Percentiles rank a stretch among this genome's conserved stretches.
These are phyloP conservation scores for Microsporum canis DNA, from an alignment of 2,329 filamentous ascomycete species.

Conservation along the genomic window DNA sequence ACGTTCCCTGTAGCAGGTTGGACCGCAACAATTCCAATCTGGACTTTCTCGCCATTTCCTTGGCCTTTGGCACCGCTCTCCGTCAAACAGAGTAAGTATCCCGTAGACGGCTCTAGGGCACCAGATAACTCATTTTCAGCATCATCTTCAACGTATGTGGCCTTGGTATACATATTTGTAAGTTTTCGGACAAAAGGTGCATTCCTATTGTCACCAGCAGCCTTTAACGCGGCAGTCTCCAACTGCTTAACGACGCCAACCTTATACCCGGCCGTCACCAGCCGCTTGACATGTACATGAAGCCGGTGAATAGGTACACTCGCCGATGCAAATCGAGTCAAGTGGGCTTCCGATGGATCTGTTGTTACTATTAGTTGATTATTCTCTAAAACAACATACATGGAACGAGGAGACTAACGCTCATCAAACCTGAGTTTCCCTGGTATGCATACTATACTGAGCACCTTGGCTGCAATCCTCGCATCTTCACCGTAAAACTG, in stretches of 20 bases:
- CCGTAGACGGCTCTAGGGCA: conserved; percentile 51
- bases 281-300: conserved; percentile 83
- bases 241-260: conserved; percentile 90
- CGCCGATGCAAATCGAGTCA: conserved; percentile 85
- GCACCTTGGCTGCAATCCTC: conserved; percentile 71
- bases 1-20: conserved; percentile 94
- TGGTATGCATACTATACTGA: conserved; percentile 92
- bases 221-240: conserved; percentile 91
- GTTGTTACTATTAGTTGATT: not conserved
- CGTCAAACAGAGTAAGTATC: conserved; percentile 88
- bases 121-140: conserved; percentile 57
- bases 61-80: conserved; percentile 68
- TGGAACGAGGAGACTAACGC: conserved; percentile 39
- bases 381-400: conserved; percentile 7
- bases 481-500: conserved; percentile 95
- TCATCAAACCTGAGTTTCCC: conserved; percentile 93
- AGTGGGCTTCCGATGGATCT: conserved; percentile 81
- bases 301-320: conserved; percentile 89
- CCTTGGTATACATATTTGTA: conserved; percentile 95
- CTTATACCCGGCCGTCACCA: conserved; percentile 87
- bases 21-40: conserved; percentile 83
- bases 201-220: conserved; percentile 87
- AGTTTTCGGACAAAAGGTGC: conserved; percentile 84
- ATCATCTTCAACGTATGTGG: conserved; percentile 83
- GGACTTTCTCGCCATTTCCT: conserved; percentile 85